A percentile compares a stretch with the other conserved stretches of the same genome.
These are phyloP conservation scores for Thelephora aurantiotincta DNA, from an alignment of 768 basidiomycete species.

Conservation along the genomic window DNA sequence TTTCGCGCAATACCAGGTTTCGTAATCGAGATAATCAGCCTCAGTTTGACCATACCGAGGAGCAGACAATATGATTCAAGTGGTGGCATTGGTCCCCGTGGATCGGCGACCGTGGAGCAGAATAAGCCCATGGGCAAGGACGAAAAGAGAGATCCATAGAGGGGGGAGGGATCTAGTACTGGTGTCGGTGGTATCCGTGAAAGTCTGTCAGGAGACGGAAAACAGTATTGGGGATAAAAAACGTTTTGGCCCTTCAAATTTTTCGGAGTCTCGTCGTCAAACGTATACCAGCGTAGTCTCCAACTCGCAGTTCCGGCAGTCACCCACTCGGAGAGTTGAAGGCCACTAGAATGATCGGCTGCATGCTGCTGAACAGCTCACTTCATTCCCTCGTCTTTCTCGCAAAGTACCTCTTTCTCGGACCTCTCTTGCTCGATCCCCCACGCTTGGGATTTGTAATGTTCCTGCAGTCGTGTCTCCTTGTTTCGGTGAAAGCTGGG, in stretches of 20 bases:
- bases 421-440: conserved; percentile 12
- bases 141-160: no score
- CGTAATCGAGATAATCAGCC: no score
- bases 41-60: no score
- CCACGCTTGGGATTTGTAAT: conserved; percentile 13
- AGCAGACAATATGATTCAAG: no score
- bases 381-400: conserved; percentile 8
- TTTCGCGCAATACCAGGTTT: no score
- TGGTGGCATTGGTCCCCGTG: no score
- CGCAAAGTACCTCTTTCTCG: conserved; percentile 6
- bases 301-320: conserved; percentile 13
- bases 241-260: conserved; percentile 18
- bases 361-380: background rate
- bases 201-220: conserved; percentile 5
- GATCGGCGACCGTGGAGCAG: no score
- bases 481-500: no score
- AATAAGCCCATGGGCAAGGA: no score
- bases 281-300: conserved; percentile 18
- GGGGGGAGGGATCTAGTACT: background rate
- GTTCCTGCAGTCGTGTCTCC: conserved; percentile 13
- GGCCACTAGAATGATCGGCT: background rate
- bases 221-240: conserved; percentile 1
- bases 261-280: conserved; percentile 11
- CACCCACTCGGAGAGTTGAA: conserved; percentile 15
- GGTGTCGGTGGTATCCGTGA: conserved; percentile 11